Evolutionary conservation across 176 grass and related monocot genomes (phyloP), one percentile per base, ranked within the genome.

Genomic region (Poa pratensis): DNA sequence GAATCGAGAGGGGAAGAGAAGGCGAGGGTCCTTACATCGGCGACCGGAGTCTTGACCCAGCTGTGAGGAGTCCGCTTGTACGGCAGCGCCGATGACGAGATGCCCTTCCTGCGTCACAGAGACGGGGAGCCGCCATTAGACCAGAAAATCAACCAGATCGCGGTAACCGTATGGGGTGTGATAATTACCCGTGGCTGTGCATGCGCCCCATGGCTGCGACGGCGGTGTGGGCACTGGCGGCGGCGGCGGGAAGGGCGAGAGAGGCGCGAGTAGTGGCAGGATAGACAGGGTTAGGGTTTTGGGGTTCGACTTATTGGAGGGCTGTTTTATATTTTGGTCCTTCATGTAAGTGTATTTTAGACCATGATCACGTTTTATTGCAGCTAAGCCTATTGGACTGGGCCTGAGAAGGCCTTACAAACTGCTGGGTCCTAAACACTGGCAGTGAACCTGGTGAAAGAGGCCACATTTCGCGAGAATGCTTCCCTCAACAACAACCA

Each of bases 61-160:
- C 30, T 84, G 9, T 92, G 94, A 2, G 94, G 90, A 55, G 90
- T 92, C 87, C 91, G 88, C 92, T 97, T 97, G 92, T 94, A 94
- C 64, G 94, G 94, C 20, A 97, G 82, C 67, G 94, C 94, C 54
- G 94, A 97, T 6, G 94, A 91, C 58, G 94, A 94, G 85, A 97
- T 97, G 92, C 94, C 94, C 89, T 97, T 97, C 52, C 91, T 93
- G 82, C 59, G 5, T 11, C 7, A 49, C n/a, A 80, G 22, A n/a
- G 69, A 20, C 27, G 24, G 16, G 69, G 0, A 69, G 6, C 16
- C 59, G 69, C 62, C 83, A 89, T 89, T 82, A 89, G 83, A 81
- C 65, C 34, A 51, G 32, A 77, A 24, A 53, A 60, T 20, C 69
- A 32, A 82, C 18, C 0, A 15, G 40, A 64, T 10, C 43, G 30